Evolutionary conservation across 768 basidiomycete genomes (phyloP), one percentile per base, ranked within the genome.

Genomic region (Leccinum sublutescens): DNA sequence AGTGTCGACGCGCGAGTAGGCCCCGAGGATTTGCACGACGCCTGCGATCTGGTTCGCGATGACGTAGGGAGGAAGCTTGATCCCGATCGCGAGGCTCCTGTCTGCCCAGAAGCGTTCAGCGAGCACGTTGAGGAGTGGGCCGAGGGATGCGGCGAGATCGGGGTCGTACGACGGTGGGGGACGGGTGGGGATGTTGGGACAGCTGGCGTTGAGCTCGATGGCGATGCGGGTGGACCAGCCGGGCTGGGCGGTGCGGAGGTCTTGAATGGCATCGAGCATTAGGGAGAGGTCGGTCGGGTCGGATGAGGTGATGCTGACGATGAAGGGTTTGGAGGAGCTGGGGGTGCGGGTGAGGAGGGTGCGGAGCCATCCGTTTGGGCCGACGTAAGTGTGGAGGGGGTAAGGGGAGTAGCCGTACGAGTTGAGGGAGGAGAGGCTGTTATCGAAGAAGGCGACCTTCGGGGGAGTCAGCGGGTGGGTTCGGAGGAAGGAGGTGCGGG

Each of bases 401-500:
- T 38, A 2, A 40, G 91, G 93, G 8, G 91, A 93, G 74, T 94
- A 95, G 23, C 93, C 93, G 72, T 91, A 95, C 0, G 88, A 89
- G 70, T 95, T 95, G 60, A 92, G 68, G 15, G 92, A 85, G n/a
- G 89, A 80, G 38, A 79, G 63, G 9, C 77, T 66, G 14, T 75
- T 74, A 40, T 72, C 74, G 50, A 83, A 61, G 63, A 91, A 88
- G 15, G 80, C 82, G 50, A 89, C 87, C 89, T 91, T 52, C 21
- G 47, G 56, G 34, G n/a, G n/a, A 56, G 43, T 66, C 2, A 66
- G 64, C 14, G 52, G 6, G 47, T 6, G 38, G 2, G 19, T 19
- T 19, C 52, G 54, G 12, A 5, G 15, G 5, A 10, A 17, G 8
- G 5, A 9, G 12, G 17, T 10, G 25, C 8, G n/a, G 43, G 19